These are phyloP conservation scores for Solanum habrochaites DNA, from an alignment of 257 asterid genomes.

Conservation along the genomic window DNA sequence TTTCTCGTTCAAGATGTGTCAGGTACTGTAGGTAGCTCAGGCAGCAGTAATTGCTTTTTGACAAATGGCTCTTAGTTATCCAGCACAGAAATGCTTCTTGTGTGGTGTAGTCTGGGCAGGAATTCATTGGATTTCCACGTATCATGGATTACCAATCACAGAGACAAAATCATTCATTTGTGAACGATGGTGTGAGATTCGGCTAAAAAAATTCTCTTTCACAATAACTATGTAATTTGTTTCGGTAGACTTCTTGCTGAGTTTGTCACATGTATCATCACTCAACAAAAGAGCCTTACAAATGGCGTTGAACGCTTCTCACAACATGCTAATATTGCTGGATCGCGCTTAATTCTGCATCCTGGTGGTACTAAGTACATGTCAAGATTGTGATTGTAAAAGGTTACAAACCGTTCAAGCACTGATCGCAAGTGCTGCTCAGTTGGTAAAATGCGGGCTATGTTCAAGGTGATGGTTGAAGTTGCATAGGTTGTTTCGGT, in stretches of 20 bases:
- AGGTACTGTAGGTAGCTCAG: conserved; percentile 53
- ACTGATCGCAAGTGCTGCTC: background rate
- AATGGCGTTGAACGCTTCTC: background rate
- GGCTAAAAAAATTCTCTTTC: background rate
- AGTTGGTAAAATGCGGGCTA: background rate
- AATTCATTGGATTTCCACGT: background rate
- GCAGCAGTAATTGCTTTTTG: conserved; percentile 60
- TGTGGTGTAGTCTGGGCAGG: background rate
- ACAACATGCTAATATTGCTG: background rate
- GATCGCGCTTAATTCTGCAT: background rate
- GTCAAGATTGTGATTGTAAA: background rate
- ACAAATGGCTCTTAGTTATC: conserved; percentile 22
- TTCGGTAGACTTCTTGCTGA: background rate
- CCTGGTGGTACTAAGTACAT: background rate
- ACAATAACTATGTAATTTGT: background rate
- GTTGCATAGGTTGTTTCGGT: background rate
- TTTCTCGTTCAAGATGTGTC: conserved; percentile 54
- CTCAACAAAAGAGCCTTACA: background rate
- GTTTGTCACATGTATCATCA: background rate
- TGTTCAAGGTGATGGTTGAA: background rate
- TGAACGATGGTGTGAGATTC: background rate
- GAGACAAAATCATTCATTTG: background rate
- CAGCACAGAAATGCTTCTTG: background rate
- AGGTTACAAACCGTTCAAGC: background rate
- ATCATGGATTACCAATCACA: background rate